Evolutionary conservation across 2,329 filamentous ascomycete genomes (phyloP), one percentile per base, ranked within the genome.

Genomic region (Calonectria henricotiae): DNA sequence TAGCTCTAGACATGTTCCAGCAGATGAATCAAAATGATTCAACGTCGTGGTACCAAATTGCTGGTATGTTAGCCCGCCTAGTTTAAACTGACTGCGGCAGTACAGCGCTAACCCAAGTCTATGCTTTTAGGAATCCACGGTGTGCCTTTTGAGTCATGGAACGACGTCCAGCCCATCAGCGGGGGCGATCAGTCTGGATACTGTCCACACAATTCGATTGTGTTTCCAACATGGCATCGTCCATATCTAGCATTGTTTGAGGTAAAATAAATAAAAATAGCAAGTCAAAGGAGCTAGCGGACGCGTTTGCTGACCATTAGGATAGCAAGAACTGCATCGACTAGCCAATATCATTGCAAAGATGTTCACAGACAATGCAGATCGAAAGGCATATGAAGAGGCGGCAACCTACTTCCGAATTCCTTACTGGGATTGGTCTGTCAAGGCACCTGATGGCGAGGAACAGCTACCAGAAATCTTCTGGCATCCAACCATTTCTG

Each of bases 211-310:
- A 89, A 87, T 27, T 93, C 92, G 1, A 89, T 92, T 46, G 84
- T 96, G 17, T 96, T 97, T 79, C 89, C 92, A 44, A 88, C 91
- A 44, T 97, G 94, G 94, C 94, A 97, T 85, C 89, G 94, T 61
- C 93, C 94, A 1, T 97, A 96, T 80, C 85, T 96, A 69, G 87
- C 86, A 35, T 80, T 90, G 62, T 89, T 89, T 68, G 89, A 90
- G 84, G 89, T 88, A 71, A 37, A 68, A 54, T 4, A 30, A 30
- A 7, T 30, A 27, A 35, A 8, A 55, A 12, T 20, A 20, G 8
- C 20, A 13, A 17, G 8, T 20, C 12, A 27, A 25, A 15, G 1
- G 13, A 17, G 11, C 1, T 2, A 17, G 7, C 15, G 15, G 1
- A 12, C 13, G 12, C 13, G 4, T 2, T n/a, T n/a, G 39, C 70